phyloP scores from a whole-genome alignment of 352 stramenopile genomes.

The Globisporangium parvum region DNA sequence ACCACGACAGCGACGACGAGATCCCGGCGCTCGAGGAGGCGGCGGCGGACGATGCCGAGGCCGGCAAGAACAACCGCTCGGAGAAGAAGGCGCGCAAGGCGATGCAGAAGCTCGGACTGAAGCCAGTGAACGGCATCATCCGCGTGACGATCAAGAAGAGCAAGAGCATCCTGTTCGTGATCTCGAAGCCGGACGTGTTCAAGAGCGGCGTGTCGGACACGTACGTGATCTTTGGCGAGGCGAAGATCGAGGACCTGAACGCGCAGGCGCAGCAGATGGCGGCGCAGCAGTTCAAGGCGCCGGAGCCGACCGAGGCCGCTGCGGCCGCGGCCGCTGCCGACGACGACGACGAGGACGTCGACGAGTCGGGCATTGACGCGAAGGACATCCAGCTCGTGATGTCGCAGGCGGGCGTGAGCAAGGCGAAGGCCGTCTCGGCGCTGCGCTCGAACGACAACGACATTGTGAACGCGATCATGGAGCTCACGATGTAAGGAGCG shows the following conservation, averaged over 20 bases:
- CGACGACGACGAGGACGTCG: conserved; percentile 89
- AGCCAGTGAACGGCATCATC: conserved; percentile 94
- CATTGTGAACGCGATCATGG: conserved; percentile 99
- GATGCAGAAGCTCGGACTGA: conserved; percentile 99
- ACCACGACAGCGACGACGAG: conserved; percentile 70
- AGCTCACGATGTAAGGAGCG: conserved; percentile 98
- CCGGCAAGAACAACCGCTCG: conserved; percentile 92
- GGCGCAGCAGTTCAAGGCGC: conserved; percentile 91
- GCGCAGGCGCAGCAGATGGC: conserved; percentile 86
- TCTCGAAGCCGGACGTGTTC: conserved; percentile 98
- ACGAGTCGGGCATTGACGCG: conserved; percentile 95
- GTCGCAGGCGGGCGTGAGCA: conserved; percentile 88
- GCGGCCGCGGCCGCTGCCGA: conserved; percentile 50
- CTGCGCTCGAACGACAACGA: conserved; percentile 98
- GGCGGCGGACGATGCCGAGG: conserved; percentile 56
- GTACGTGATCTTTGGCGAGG: conserved; percentile 98
- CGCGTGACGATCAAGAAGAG: conserved; percentile 98
- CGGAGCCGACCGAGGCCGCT: conserved; percentile 26
- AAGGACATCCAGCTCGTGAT: conserved; percentile 99
- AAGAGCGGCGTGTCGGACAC: conserved; percentile 94
- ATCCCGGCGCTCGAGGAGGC: conserved; percentile 77
- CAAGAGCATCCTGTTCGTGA: conserved; percentile 97
- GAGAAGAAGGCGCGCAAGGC: conserved; percentile 99
- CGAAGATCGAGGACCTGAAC: conserved; percentile 97
- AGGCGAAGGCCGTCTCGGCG: conserved; percentile 93